A percentile compares a stretch with the other conserved stretches of the same genome.
Conservation (phyloP, 345 rosid genomes). For the Crucihimalaya himalaica region DNA sequence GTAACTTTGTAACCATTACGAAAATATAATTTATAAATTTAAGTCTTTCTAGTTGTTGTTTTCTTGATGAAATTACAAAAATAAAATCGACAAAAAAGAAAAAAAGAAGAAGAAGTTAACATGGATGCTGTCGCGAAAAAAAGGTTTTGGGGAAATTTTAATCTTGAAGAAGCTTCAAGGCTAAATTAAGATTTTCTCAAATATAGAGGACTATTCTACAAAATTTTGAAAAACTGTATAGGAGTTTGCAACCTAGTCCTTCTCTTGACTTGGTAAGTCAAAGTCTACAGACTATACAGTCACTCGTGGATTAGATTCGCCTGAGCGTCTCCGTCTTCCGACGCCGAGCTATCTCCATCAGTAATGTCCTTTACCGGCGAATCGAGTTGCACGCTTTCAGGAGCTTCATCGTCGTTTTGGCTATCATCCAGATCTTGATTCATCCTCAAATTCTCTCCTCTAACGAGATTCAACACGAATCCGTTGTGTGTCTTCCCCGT, state of each 20-base stretch:
- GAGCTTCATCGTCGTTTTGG: slow-evolving; percentile 39
- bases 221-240: not conserved
- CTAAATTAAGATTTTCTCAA: not conserved
- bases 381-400: slow-evolving; percentile 72
- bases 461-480: slow-evolving; percentile 71
- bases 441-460: slow-evolving; percentile 57
- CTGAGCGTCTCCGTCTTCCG: slow-evolving; percentile 49
- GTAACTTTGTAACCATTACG: not conserved
- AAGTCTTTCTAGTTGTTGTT: too few species aligned
- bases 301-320: not conserved
- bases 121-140: not conserved
- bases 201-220: slow-evolving; percentile 2
- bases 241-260: slow-evolving; percentile 15
- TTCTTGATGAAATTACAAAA: too few species aligned
- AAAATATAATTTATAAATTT: slow-evolving; percentile 8
- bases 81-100: not conserved
- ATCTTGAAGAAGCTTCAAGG: not conserved
- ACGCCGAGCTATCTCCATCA: slow-evolving; percentile 64
- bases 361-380: slow-evolving; percentile 57
- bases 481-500: slow-evolving; percentile 73
- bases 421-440: slow-evolving; percentile 43
- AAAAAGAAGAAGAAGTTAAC: not conserved
- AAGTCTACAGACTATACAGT: not conserved
- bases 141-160: not conserved
- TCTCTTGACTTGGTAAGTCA: slow-evolving; percentile 7